Percentiles rank a stretch among this genome's conserved stretches.
These are phyloP conservation scores for Oenanthe javanica DNA, from an alignment of 140 eudicot genomes.

Conservation along the genomic window DNA sequence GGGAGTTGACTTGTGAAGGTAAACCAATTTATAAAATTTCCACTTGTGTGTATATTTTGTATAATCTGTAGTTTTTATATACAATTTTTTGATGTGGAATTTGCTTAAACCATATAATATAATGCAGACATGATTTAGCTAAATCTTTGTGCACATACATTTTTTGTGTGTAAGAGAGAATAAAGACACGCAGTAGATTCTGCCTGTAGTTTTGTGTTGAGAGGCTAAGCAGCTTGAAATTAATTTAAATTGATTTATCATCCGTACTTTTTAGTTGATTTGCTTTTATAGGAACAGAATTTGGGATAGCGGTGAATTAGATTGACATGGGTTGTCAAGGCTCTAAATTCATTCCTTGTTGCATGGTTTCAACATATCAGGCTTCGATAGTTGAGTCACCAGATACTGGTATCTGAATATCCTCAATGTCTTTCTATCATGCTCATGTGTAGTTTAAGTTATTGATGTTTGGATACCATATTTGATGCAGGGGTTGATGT, in stretches of 20 bases:
- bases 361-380: constrained; percentile 45
- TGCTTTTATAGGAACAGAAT: background rate
- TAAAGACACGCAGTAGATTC: background rate
- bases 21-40: background rate
- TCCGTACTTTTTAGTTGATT: background rate
- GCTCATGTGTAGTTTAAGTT: background rate
- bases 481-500: constrained; percentile 38
- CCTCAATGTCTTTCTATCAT: background rate
- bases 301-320: background rate
- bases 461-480: background rate
- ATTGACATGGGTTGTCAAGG: constrained; percentile 16
- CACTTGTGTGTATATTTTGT: background rate
- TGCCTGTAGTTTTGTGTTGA: background rate
- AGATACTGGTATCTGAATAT: constrained; percentile 32
- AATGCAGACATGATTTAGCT: background rate
- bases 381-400: constrained; percentile 49
- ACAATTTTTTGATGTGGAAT: background rate
- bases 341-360: constrained; percentile 31
- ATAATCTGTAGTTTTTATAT: background rate
- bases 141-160: background rate
- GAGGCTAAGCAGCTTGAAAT: background rate
- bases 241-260: background rate
- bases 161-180: background rate
- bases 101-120: background rate
- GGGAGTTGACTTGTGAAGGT: constrained; percentile 14